Percentiles rank a stretch among this genome's conserved stretches.
Conservation (phyloP, 2,329 filamentous ascomycete genomes). For the Beauveria bassiana region DNA sequence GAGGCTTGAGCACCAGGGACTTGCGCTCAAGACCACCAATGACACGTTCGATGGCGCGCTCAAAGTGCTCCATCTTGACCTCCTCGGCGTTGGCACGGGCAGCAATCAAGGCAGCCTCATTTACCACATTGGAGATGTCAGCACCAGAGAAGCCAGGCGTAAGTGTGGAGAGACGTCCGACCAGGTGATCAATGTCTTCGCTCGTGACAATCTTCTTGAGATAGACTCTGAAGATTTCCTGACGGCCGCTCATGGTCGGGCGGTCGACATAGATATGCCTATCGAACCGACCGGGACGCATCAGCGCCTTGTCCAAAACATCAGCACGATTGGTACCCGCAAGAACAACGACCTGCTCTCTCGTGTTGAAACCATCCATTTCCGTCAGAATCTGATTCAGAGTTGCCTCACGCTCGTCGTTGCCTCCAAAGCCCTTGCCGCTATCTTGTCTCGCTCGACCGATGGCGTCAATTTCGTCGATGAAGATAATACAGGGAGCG, state of each 20-base stretch:
- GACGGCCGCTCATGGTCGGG: conserved; percentile 92
- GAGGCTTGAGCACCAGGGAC: conserved; percentile 82
- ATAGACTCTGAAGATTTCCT: conserved; percentile 94
- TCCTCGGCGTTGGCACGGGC: conserved; percentile 73
- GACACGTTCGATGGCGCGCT: conserved; percentile 95
- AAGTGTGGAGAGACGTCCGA: conserved; percentile 80
- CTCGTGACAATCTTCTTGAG: conserved; percentile 89
- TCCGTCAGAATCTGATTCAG: conserved; percentile 98
- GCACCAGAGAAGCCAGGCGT: conserved; percentile 96
- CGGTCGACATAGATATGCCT: conserved; percentile 91
- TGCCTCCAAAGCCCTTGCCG: conserved; percentile 67
- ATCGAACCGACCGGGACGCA: conserved; percentile 95
- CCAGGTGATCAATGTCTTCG: conserved; percentile 80
- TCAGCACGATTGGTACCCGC: conserved; percentile 95
- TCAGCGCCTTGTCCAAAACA: conserved; percentile 87
- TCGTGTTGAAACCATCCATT: conserved; percentile 98
- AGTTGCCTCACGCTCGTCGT: conserved; percentile 93
- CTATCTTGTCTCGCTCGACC: conserved; percentile 81
- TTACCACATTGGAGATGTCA: conserved; percentile 97
- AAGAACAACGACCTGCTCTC: conserved; percentile 91
- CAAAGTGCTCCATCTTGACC: conserved; percentile 86
- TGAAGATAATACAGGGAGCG: conserved; percentile 98
- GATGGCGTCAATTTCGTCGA: conserved; percentile 98
- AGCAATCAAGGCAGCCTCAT: conserved; percentile 92
- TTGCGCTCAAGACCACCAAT: conserved; percentile 97